A percentile compares a stretch with the other conserved stretches of the same genome.
Conservation (phyloP, 805 yeast species). For the Nakazawaea ambrosiae region DNA sequence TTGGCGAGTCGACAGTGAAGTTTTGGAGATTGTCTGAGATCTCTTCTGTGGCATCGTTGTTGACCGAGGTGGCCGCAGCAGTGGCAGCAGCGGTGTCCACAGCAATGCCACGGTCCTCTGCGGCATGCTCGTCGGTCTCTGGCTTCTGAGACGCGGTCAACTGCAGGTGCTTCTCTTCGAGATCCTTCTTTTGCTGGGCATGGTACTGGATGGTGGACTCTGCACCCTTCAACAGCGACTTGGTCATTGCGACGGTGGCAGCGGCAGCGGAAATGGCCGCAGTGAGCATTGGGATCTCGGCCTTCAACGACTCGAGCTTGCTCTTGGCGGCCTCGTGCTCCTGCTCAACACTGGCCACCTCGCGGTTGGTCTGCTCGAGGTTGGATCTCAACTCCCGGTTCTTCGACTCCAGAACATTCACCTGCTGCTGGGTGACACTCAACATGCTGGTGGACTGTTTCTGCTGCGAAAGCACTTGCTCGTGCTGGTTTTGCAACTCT, state of each 20-base stretch:
- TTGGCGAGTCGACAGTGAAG: slow-evolving; percentile 17
- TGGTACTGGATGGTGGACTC: slow-evolving; percentile 5
- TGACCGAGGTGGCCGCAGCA: slow-evolving; percentile 13
- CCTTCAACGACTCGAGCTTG: slow-evolving; percentile 22
- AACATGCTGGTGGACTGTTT: slow-evolving; percentile 57
- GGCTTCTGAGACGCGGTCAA: neutral
- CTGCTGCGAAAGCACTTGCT: slow-evolving; percentile 43
- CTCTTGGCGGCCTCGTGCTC: slow-evolving; percentile 36
- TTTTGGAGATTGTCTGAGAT: slow-evolving; percentile 25
- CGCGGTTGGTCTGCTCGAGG: slow-evolving; percentile 20
- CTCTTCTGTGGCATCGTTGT: slow-evolving; percentile 20
- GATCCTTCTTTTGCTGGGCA: slow-evolving; percentile 9
- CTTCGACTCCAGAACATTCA: slow-evolving; percentile 51
- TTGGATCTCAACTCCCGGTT: slow-evolving; percentile 27
- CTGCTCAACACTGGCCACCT: slow-evolving; percentile 23
- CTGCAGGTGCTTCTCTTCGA: slow-evolving; percentile 11
- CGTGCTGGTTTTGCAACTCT: slow-evolving; percentile 50
- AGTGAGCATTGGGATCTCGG: slow-evolving; percentile 22
- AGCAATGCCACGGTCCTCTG: neutral
- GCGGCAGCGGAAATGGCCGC: slow-evolving; percentile 20
- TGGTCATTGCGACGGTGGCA: slow-evolving; percentile 16
- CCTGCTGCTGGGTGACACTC: slow-evolving; percentile 63
- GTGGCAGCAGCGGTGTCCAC: neutral
- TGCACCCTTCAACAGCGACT: slow-evolving; percentile 10
- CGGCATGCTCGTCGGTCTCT: neutral